Conservation (phyloP, 2,329 filamentous ascomycete species). For the Hymenoscyphus repandus region DNA sequence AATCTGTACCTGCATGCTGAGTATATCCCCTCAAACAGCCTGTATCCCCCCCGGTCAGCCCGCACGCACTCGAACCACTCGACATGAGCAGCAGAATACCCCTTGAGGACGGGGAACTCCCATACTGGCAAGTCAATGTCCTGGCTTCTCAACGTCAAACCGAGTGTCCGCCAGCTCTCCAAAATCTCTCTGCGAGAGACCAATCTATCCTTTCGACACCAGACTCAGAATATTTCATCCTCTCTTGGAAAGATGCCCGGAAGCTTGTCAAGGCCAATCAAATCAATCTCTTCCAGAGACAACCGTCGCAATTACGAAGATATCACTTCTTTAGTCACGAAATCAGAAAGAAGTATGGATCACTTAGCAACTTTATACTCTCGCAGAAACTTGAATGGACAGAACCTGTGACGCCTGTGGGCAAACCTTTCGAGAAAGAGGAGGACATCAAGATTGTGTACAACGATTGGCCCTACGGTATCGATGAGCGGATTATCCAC, state of each 20-base stretch:
- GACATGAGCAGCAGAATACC: slow-evolving; percentile 23
- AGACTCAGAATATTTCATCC: slow-evolving; percentile 57
- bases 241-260: slow-evolving; percentile 65
- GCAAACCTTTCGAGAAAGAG: slow-evolving; percentile 23
- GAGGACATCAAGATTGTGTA: slow-evolving; percentile 67
- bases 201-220: slow-evolving; percentile 62
- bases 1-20: not conserved
- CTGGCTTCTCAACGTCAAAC: slow-evolving; percentile 53
- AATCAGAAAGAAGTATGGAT: slow-evolving; percentile 64
- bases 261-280: slow-evolving; percentile 58
- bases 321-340: slow-evolving; percentile 67
- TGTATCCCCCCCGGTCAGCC: not conserved
- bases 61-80: too few relatives aligned
- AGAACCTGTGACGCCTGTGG: slow-evolving; percentile 39
- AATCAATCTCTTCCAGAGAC: slow-evolving; percentile 70
- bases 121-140: slow-evolving; percentile 83
- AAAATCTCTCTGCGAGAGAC: slow-evolving; percentile 61
- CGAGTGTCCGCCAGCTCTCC: slow-evolving; percentile 69
- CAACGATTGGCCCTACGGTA: slow-evolving; percentile 94
- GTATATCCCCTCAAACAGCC: not conserved
- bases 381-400: slow-evolving; percentile 66
- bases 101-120: slow-evolving; percentile 26
- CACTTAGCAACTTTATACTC: slow-evolving; percentile 72
- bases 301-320: slow-evolving; percentile 70
- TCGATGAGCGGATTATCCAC: slow-evolving; percentile 73